phyloP scores from a whole-genome alignment of 176 grass and related monocot species.

The Zea luxurians region DNA sequence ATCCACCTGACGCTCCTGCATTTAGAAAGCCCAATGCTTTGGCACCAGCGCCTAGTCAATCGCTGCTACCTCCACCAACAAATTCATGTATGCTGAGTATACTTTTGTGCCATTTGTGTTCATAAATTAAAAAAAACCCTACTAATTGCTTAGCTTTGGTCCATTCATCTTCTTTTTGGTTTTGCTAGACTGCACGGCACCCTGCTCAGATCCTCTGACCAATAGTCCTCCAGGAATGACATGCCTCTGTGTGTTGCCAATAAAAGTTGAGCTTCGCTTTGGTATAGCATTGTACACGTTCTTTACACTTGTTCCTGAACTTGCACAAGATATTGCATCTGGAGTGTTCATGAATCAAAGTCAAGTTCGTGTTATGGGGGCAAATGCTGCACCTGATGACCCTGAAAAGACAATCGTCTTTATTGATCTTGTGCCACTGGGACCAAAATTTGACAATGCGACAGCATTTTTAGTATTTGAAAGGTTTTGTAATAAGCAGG shows the following conservation, averaged over 20 bases:
- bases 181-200: conserved; percentile 66
- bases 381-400: conserved; percentile 74
- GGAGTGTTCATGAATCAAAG: conserved; percentile 76
- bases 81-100: conserved; percentile 61
- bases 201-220: conserved; percentile 72
- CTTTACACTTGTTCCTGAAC: conserved; percentile 76
- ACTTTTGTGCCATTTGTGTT: conserved; percentile 30
- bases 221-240: conserved; percentile 75
- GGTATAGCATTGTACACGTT: conserved; percentile 75
- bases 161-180: conserved; percentile 28
- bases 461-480: conserved; percentile 63
- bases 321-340: conserved; percentile 82
- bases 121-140: conserved; percentile 23
- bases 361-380: conserved; percentile 96
- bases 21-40: conserved; percentile 45
- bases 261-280: conserved; percentile 82
- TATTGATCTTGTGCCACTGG: conserved; percentile 77
- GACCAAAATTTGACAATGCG: conserved; percentile 56
- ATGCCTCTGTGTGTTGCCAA: conserved; percentile 79
- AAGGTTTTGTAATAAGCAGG: conserved; percentile 84
- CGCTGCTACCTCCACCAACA: conserved; percentile 61
- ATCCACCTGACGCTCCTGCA: conserved; percentile 39
- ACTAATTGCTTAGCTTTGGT: conserved; percentile 9
- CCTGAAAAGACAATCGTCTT: conserved; percentile 80
- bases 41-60: conserved; percentile 48